Evolutionary conservation across 2,329 filamentous ascomycete species (phyloP).

Genomic region (Apiospora arundinis): DNA sequence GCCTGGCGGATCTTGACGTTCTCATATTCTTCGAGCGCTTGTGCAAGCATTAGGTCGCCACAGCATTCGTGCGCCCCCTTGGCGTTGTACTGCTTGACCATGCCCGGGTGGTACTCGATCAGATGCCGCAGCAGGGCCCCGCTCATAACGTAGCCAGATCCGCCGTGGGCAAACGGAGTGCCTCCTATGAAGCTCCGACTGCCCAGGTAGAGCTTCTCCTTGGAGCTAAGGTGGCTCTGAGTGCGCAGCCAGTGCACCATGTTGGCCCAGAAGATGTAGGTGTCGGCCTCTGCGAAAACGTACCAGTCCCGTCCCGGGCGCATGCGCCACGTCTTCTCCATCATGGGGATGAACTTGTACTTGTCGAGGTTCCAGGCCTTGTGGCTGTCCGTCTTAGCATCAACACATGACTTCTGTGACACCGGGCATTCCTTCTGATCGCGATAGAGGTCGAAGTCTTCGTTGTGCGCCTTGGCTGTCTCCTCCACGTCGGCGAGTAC

Average conservation of each 20-base stretch:
- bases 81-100: conserved; percentile 54
- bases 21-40: conserved; percentile 52
- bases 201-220: conserved; percentile 56
- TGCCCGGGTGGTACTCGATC: conserved; percentile 48
- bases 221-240: conserved; percentile 47
- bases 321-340: conserved; percentile 60
- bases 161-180: conserved; percentile 61
- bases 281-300: conserved; percentile 65
- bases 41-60: conserved; percentile 59
- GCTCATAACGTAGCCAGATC: conserved; percentile 63
- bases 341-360: conserved; percentile 67
- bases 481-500: conserved; percentile 45
- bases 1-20: conserved; percentile 50
- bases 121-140: conserved; percentile 57
- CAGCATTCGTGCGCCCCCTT: conserved; percentile 53
- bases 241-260: conserved; percentile 55
- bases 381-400: conserved; percentile 39
- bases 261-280: conserved; percentile 62
- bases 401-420: conserved; percentile 52
- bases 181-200: conserved; percentile 54
- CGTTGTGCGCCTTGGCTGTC: conserved; percentile 45
- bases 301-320: conserved; percentile 63
- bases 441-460: conserved; percentile 53
- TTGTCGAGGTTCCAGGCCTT: conserved; percentile 63
- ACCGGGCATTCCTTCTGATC: conserved; percentile 53